phyloP scores from a whole-genome alignment of 1,284 basidiomycete species.

The Sporisorium reilianum region DNA sequence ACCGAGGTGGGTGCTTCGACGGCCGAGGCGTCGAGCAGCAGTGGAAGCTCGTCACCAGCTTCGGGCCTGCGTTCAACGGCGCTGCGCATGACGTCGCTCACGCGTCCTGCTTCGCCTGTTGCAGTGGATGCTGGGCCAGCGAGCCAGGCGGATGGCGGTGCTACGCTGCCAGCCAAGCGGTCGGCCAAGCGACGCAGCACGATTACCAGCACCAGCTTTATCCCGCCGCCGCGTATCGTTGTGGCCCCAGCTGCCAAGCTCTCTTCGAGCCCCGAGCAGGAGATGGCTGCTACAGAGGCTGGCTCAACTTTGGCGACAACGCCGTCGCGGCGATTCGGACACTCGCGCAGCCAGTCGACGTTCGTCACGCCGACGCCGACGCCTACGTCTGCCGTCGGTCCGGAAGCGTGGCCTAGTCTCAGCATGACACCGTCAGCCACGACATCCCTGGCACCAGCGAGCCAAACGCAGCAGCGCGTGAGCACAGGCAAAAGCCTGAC shows the following conservation, averaged over 20 bases:
- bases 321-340: constrained; percentile 15
- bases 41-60: constrained; percentile 25
- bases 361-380: constrained; percentile 24
- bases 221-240: constrained; percentile 16
- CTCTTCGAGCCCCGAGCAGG: constrained; percentile 21
- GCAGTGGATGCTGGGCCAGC: neutral
- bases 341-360: constrained; percentile 38
- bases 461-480: neutral
- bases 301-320: neutral
- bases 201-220: constrained; percentile 34
- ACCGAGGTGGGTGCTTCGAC: constrained; percentile 37
- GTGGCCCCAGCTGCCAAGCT: constrained; percentile 11
- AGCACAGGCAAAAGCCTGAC: constrained; percentile 53
- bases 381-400: constrained; percentile 6
- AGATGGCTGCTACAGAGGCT: neutral
- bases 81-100: constrained; percentile 42
- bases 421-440: neutral
- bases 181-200: constrained; percentile 42
- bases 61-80: constrained; percentile 14
- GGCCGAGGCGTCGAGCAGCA: constrained; percentile 17
- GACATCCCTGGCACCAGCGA: neutral
- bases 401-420: constrained; percentile 10
- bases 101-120: constrained; percentile 32
- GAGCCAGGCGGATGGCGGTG: neutral
- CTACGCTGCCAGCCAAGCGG: constrained; percentile 18